Evolutionary conservation across 1,284 basidiomycete genomes (phyloP).

Genomic region (Cryptococcus depauperatus): DNA sequence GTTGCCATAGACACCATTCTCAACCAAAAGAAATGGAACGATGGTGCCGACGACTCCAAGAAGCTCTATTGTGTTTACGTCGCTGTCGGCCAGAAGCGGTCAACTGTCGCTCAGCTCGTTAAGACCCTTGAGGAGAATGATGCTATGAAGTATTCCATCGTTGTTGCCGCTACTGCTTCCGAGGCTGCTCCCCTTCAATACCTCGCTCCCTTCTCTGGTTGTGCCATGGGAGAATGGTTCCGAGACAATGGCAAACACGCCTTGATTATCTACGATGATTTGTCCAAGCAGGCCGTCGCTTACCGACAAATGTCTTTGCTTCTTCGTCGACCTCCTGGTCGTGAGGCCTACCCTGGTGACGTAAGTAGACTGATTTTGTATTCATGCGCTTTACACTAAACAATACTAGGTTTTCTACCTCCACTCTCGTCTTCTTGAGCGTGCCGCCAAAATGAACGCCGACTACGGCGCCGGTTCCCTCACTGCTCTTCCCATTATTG

Average conservation of each 20-base stretch:
- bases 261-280: constrained; percentile 97
- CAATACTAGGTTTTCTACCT: constrained; percentile 77
- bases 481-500: constrained; percentile 97
- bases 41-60: constrained; percentile 88
- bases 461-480: constrained; percentile 95
- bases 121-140: constrained; percentile 99
- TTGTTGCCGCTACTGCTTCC: constrained; percentile 96
- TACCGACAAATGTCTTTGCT: constrained; percentile 99
- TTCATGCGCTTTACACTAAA: constrained; percentile 4
- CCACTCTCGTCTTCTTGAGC: constrained; percentile 98
- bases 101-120: constrained; percentile 97
- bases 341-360: constrained; percentile 99
- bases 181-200: constrained; percentile 98
- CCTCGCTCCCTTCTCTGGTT: constrained; percentile 98
- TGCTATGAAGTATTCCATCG: constrained; percentile 98
- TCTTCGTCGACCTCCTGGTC: constrained; percentile 98
- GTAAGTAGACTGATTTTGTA: constrained; percentile 14
- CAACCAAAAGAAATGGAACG: constrained; percentile 99
- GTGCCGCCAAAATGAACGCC: constrained; percentile 99
- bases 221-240: constrained; percentile 99
- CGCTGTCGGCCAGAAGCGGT: constrained; percentile 97
- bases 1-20: constrained; percentile 99
- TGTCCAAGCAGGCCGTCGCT: constrained; percentile 99
- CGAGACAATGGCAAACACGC: constrained; percentile 96
- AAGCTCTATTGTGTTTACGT: constrained; percentile 99